Evolutionary conservation across 2,329 filamentous ascomycete species (phyloP), one percentile per base, ranked within the genome.

Genomic region (Corynespora cassiicola): DNA sequence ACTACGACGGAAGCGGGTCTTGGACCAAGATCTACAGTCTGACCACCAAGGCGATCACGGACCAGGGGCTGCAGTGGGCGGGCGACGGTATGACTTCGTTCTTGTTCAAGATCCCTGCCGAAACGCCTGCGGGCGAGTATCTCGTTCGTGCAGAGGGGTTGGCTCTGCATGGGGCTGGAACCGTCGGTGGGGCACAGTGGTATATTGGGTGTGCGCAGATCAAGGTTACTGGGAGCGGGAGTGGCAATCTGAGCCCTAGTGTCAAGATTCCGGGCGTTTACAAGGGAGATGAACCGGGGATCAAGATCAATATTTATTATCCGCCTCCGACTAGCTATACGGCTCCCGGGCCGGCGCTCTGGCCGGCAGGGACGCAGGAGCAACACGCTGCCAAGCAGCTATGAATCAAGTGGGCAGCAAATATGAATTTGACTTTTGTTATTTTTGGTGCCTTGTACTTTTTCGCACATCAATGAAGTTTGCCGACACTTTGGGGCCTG

Each of bases 201-300:
- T 75, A 75, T 49, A 61, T 72, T 31, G 58, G 62, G 5, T 75
- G 73, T 52, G 68, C 66, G 1, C 70, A 75, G 54, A 52, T 75
- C 39, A 65, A 66, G 34, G 63, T 74, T 30, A 54, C 50, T 10
- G 62, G 66, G 4, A 34, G 23, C 16, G 65, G 66, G 5, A 50
- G 42, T 10, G 64, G 55, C 31, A 50, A 31, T 12, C 64, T 58
- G 5, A 45, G 47, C 9, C 63, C 65, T 3, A 50, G 62, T 19
- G 63, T 65, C n/a, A 60, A 58, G 48, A 67, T 73, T 43, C 70
- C 70, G 9, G 71, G 56, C 8, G 69, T 30, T 49, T 72, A 53
- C 69, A 45, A 43, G 34, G 52, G 47, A 43, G 46, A 53, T 19
- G 52, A 56, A 10, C 38, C 53, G 7, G 60, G 58, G 3, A 42